Conservation (phyloP, 495 filamentous ascomycete genomes). For the Echria macrotheca region DNA sequence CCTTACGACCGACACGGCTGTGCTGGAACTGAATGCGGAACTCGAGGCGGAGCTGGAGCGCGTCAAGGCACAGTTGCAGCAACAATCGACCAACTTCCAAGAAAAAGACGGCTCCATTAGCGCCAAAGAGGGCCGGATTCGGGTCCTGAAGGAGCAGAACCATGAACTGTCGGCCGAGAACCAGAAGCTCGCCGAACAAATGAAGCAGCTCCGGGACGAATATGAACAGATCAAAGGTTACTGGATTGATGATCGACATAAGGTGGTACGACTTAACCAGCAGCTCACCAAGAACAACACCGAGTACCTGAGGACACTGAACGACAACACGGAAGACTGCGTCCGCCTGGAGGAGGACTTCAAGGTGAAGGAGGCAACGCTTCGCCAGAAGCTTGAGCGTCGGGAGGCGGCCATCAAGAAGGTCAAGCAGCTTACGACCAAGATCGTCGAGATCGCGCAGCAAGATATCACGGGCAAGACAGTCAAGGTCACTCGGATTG, state of each 20-base stretch:
- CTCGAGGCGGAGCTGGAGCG: constrained; percentile 32
- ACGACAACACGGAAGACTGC: constrained; percentile 26
- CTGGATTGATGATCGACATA: constrained; percentile 25
- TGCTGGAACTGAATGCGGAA: constrained; percentile 29
- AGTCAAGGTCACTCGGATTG: constrained; percentile 31
- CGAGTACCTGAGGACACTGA: constrained; percentile 21
- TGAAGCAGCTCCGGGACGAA: constrained; percentile 24
- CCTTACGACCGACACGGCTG: constrained; percentile 27
- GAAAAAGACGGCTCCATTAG: constrained; percentile 24
- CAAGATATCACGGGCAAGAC: constrained; percentile 26
- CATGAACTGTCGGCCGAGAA: constrained; percentile 29
- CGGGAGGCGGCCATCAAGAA: constrained; percentile 31
- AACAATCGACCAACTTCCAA: constrained; percentile 18
- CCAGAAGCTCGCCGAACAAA: constrained; percentile 28
- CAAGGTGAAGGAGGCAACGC: constrained; percentile 28
- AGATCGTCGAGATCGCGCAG: constrained; percentile 31
- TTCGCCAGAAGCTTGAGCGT: constrained; percentile 30
- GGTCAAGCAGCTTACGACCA: constrained; percentile 26
- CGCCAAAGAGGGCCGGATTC: constrained; percentile 21
- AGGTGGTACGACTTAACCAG: constrained; percentile 27
- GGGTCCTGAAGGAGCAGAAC: constrained; percentile 32
- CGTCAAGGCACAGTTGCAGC: constrained; percentile 28
- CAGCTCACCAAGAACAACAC: constrained; percentile 23
- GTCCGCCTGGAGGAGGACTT: constrained; percentile 28
- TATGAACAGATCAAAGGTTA: constrained; percentile 23